Conservation (phyloP, 805 yeast genomes). For the Candida morakotiae region DNA sequence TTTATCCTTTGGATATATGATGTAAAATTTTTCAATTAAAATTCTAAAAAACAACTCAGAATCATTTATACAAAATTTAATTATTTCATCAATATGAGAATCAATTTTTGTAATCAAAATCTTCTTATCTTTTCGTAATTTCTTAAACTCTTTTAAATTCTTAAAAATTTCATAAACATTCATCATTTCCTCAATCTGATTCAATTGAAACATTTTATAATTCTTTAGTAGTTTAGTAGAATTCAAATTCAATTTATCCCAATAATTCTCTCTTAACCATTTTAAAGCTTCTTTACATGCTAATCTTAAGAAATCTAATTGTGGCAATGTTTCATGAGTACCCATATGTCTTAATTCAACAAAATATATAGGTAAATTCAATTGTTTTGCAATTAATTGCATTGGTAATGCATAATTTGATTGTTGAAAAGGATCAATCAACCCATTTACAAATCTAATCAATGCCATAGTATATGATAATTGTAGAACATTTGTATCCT, state of each 20-base stretch:
- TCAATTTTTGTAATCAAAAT: constrained; percentile 35
- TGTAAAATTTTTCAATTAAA: constrained; percentile 19
- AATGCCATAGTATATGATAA: constrained; percentile 68
- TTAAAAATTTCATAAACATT: constrained; percentile 3
- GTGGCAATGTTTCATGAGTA: constrained; percentile 84
- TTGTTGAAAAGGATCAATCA: constrained; percentile 82
- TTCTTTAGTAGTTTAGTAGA: too few species aligned
- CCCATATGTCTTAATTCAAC: constrained; percentile 89
- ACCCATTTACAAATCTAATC: constrained; percentile 85
- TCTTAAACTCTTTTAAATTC: constrained; percentile 46
- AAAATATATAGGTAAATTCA: constrained; percentile 71
- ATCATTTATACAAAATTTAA: neutral
- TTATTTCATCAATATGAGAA: too few species aligned
- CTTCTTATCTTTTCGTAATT: constrained; percentile 44
- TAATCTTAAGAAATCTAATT: constrained; percentile 61
- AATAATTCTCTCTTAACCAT: constrained; percentile 75
- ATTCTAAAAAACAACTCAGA: constrained; percentile 2
- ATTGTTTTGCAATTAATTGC: constrained; percentile 62
- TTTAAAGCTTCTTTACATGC: constrained; percentile 56
- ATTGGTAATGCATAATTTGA: constrained; percentile 75
- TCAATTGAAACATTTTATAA: constrained; percentile 8
- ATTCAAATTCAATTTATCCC: constrained; percentile 44
- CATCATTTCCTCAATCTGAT: constrained; percentile 1
- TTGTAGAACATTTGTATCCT: constrained; percentile 37
- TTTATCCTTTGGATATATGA: constrained; percentile 24